Percentiles rank a stretch among this genome's conserved stretches.
phyloP scores from a whole-genome alignment of 2,329 filamentous ascomycete genomes.

The Scedosporium boydii region DNA sequence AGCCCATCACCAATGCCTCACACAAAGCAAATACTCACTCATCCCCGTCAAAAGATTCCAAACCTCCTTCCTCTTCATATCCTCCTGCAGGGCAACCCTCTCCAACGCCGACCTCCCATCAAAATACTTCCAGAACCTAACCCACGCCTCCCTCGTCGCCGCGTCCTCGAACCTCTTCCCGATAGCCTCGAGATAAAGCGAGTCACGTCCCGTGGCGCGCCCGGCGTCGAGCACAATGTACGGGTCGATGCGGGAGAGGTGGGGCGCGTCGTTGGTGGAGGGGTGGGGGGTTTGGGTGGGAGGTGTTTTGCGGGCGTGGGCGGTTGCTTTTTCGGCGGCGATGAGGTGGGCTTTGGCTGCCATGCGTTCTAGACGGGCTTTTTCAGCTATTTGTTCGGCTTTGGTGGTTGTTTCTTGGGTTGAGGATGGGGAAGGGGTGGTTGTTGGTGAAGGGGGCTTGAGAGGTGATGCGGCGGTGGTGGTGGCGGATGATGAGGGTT shows the following conservation, averaged over 20 bases:
- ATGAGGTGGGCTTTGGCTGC: conserved; percentile 44
- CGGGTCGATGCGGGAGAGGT: conserved; percentile 48
- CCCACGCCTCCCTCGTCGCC: conserved; percentile 59
- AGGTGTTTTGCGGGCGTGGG: conserved; percentile 39
- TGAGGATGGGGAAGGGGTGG: conserved; percentile 6
- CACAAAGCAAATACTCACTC: conserved; percentile 58
- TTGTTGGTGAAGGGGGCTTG: conserved; percentile 12
- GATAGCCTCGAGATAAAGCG: conserved; percentile 58
- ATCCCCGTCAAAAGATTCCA: conserved; percentile 57
- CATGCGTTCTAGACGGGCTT: conserved; percentile 50
- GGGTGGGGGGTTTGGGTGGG: conserved; percentile 45
- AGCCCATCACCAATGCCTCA: conserved; percentile 54
- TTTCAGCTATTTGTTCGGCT: conserved; percentile 48
- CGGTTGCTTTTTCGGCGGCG: conserved; percentile 45
- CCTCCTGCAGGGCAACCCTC: conserved; percentile 75
- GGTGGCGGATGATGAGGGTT: background rate
- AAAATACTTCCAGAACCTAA: conserved; percentile 71
- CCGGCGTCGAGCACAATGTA: conserved; percentile 70
- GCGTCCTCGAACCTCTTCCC: conserved; percentile 35
- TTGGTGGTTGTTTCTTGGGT: conserved; percentile 23
- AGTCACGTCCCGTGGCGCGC: conserved; percentile 68
- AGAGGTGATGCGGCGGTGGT: conserved; percentile 11
- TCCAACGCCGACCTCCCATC: conserved; percentile 80
- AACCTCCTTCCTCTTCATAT: conserved; percentile 75
- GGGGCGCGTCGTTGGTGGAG: conserved; percentile 44